These are phyloP conservation scores for Davidsoniella australis DNA, from an alignment of 2,329 filamentous ascomycete genomes.

Conservation along the genomic window DNA sequence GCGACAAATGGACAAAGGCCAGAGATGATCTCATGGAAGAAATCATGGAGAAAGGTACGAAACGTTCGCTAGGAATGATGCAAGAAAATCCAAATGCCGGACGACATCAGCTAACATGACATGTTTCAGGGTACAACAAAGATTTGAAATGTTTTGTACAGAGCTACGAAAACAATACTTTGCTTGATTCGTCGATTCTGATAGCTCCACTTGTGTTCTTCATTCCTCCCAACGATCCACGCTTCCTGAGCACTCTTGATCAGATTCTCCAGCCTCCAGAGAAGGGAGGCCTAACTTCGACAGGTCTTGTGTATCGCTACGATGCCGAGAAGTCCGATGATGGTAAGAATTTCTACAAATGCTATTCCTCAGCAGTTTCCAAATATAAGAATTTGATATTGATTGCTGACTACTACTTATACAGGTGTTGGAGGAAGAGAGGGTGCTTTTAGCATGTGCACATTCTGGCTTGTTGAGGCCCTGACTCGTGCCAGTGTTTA, in stretches of 20 bases:
- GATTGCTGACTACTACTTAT: neutral
- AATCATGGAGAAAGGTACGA: slow-evolving; percentile 51
- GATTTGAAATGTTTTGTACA: slow-evolving; percentile 55
- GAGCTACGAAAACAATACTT: slow-evolving; percentile 54
- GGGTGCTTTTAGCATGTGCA: slow-evolving; percentile 67
- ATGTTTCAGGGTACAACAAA: slow-evolving; percentile 43
- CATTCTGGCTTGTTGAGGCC: slow-evolving; percentile 68
- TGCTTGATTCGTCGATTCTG: slow-evolving; percentile 57
- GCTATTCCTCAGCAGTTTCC: no score
- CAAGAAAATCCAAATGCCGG: neutral
- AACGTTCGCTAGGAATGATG: neutral
- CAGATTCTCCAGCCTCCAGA: slow-evolving; percentile 55
- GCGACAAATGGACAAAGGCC: slow-evolving; percentile 45
- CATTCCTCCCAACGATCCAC: slow-evolving; percentile 58
- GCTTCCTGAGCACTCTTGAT: slow-evolving; percentile 56
- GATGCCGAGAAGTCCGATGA: slow-evolving; percentile 52
- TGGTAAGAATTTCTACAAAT: slow-evolving; percentile 27
- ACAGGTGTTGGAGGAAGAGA: slow-evolving; percentile 55
- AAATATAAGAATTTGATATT: neutral
- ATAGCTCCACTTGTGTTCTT: slow-evolving; percentile 70
- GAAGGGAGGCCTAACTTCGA: slow-evolving; percentile 58
- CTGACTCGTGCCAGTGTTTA: slow-evolving; percentile 51
- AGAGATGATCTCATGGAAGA: slow-evolving; percentile 56
- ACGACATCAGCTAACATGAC: neutral
- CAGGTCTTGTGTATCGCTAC: slow-evolving; percentile 60